Conservation (phyloP, 306 rosid species). For the Dalbergia cochinchinensis region DNA sequence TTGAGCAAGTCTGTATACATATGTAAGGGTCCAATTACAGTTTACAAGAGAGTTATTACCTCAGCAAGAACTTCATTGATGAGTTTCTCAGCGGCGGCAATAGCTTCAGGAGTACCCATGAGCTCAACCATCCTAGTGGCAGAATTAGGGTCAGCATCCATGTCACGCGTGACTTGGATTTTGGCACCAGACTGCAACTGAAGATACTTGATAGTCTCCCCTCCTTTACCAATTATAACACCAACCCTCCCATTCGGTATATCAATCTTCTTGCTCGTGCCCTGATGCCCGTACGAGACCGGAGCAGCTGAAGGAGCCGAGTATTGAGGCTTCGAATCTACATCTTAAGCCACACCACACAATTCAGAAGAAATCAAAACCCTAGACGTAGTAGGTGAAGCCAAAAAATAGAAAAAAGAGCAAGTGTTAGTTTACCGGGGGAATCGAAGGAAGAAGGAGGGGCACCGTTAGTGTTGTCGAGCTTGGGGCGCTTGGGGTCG, state of each 20-base stretch:
- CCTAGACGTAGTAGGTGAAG: not conserved
- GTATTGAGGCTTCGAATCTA: conserved; percentile 72
- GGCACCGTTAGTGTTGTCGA: conserved; percentile 58
- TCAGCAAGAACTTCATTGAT: conserved; percentile 88
- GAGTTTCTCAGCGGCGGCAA: conserved; percentile 83
- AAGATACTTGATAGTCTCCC: conserved; percentile 96
- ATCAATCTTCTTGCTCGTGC: conserved; percentile 79
- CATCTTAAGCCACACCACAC: conserved; percentile 4
- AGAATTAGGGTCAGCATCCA: conserved; percentile 84
- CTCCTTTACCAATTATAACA: conserved; percentile 90
- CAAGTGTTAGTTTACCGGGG: conserved; percentile 49
- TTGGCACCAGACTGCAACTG: conserved; percentile 95
- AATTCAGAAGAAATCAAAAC: not conserved
- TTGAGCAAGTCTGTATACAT: not conserved
- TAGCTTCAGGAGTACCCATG: conserved; percentile 86
- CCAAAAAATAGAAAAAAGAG: conserved; percentile 26
- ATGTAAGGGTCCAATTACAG: too few relatives aligned
- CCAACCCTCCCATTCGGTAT: conserved; percentile 95
- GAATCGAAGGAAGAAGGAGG: conserved; percentile 67
- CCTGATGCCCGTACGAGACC: conserved; percentile 69
- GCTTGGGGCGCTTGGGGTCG: conserved; percentile 78
- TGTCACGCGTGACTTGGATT: conserved; percentile 93
- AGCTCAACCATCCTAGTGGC: conserved; percentile 76
- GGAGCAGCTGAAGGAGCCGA: conserved; percentile 64
- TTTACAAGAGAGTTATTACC: conserved; percentile 47